These are phyloP conservation scores for Ilex aquifolium DNA, from an alignment of 257 asterid genomes.

Conservation along the genomic window DNA sequence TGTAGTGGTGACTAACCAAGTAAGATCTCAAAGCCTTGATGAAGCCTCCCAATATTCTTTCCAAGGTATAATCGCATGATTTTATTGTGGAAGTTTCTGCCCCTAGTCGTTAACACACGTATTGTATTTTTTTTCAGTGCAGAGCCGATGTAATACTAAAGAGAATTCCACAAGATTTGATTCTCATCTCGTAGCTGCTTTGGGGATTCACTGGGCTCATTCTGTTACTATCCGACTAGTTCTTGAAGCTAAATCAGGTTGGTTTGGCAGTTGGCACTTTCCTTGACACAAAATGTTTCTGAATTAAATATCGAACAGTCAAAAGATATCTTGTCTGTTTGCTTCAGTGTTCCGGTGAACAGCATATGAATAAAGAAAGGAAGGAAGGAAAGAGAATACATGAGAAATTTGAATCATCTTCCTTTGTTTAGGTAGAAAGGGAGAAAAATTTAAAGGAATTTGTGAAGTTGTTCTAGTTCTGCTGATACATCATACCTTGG, in stretches of 20 bases:
- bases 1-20: conserved; percentile 83
- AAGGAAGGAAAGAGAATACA: no score
- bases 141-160: conserved; percentile 20
- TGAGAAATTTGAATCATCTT: no score
- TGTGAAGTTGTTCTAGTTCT: no score
- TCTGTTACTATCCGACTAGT: conserved; percentile 78
- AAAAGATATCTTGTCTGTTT: no score
- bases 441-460: no score
- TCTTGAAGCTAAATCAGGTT: conserved; percentile 80
- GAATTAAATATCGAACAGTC: conserved; percentile 1
- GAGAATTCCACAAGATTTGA: conserved; percentile 37
- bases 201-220: conserved; percentile 91
- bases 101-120: not conserved
- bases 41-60: conserved; percentile 51
- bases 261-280: conserved; percentile 5
- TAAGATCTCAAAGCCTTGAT: conserved; percentile 61
- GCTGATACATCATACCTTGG: no score
- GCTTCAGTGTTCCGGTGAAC: no score
- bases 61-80: conserved; percentile 46
- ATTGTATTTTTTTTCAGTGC: conserved; percentile 37
- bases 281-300: conserved; percentile 8
- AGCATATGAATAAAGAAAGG: no score
- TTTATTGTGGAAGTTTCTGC: conserved; percentile 10
- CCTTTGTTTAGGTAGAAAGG: no score
- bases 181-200: conserved; percentile 84